Percentiles rank a stretch among this genome's conserved stretches.
phyloP scores from a whole-genome alignment of 441 rosid species.

The Eruca vesicaria region DNA sequence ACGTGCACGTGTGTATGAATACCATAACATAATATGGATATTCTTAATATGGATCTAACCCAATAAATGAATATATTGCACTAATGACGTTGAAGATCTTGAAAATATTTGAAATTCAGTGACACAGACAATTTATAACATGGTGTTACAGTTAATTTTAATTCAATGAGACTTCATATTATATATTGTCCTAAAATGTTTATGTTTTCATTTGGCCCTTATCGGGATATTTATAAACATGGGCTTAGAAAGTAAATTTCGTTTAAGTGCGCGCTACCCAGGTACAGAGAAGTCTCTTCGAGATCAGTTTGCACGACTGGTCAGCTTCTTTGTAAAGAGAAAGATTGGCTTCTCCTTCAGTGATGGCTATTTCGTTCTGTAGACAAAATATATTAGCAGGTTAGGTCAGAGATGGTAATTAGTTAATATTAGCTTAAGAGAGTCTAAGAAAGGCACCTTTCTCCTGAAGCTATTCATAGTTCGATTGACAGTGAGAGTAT shows the following conservation, averaged over 20 bases:
- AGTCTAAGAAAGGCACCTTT: too few relatives aligned
- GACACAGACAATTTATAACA: neutral
- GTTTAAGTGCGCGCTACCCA: too few relatives aligned
- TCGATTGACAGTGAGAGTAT: too few relatives aligned
- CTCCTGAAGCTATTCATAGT: too few relatives aligned
- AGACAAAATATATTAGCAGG: too few relatives aligned
- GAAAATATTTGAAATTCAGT: neutral
- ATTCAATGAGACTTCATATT: neutral
- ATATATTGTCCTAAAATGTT: neutral
- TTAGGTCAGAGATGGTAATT: too few relatives aligned
- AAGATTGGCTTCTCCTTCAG: too few relatives aligned
- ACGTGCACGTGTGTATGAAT: neutral
- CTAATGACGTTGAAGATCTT: neutral
- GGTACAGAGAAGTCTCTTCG: too few relatives aligned
- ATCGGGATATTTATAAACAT: neutral
- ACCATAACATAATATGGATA: neutral
- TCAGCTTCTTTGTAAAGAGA: too few relatives aligned
- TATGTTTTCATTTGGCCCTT: neutral
- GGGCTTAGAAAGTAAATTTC: neutral
- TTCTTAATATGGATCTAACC: neutral
- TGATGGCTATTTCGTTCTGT: too few relatives aligned
- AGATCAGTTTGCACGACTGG: too few relatives aligned
- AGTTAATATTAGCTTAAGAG: too few relatives aligned
- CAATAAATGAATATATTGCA: constrained; percentile 6
- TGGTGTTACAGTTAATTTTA: neutral